These are phyloP conservation scores for Annulohypoxylon stygium DNA, from an alignment of 495 filamentous ascomycete genomes.

Conservation along the genomic window DNA sequence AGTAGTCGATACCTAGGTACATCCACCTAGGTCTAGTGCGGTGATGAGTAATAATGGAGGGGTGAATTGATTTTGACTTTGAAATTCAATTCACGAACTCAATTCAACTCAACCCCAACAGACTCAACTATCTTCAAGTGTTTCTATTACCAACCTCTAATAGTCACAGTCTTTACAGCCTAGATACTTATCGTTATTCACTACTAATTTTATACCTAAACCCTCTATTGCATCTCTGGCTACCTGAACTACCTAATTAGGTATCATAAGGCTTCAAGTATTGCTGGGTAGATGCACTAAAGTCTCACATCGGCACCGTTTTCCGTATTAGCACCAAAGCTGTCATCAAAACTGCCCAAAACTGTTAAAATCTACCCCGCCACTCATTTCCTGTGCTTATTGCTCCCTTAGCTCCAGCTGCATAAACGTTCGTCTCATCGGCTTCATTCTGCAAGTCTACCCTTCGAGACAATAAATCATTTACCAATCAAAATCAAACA, in stretches of 20 bases:
- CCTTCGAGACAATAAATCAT: background rate
- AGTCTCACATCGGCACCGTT: slow-evolving; percentile 12
- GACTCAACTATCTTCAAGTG: background rate
- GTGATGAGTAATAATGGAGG: slow-evolving; percentile 6
- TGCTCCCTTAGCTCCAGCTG: background rate
- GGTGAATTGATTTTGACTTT: background rate
- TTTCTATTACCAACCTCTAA: background rate
- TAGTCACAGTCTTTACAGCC: background rate
- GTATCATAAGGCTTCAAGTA: background rate
- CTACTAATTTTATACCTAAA: background rate
- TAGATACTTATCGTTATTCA: background rate
- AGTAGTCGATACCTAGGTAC: background rate
- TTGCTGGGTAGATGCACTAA: background rate
- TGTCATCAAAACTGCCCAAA: background rate
- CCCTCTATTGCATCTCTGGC: background rate
- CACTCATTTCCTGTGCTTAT: slow-evolving; percentile 5
- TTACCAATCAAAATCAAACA: background rate
- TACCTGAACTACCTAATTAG: slow-evolving; percentile 1
- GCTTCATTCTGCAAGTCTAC: slow-evolving; percentile 4
- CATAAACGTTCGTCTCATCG: background rate
- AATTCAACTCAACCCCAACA: background rate
- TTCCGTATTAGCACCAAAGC: slow-evolving; percentile 5
- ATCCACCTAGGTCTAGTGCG: slow-evolving; percentile 1
- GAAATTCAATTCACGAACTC: no score
- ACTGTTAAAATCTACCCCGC: slow-evolving; percentile 8